These are phyloP conservation scores for Colletotrichum nymphaeae DNA, from an alignment of 2,329 filamentous ascomycete genomes.

Conservation along the genomic window DNA sequence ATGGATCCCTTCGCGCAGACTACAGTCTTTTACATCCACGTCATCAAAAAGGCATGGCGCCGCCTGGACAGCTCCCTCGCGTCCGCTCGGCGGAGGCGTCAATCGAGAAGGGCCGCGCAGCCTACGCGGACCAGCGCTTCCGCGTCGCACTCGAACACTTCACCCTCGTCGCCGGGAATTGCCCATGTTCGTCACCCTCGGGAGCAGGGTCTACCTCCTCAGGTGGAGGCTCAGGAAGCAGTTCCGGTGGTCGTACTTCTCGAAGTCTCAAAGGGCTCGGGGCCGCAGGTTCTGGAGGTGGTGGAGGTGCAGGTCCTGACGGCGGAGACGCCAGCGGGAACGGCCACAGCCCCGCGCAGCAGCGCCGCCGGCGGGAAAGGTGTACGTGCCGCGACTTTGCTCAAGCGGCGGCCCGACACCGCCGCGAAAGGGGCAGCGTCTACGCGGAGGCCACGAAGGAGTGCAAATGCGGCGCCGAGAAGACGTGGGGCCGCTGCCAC, in stretches of 20 bases:
- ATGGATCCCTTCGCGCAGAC: neutral
- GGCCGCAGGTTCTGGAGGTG: slow-evolving; percentile 40
- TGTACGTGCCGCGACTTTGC: slow-evolving; percentile 53
- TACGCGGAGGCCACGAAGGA: slow-evolving; percentile 55
- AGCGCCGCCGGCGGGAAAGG: slow-evolving; percentile 47
- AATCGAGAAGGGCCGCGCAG: slow-evolving; percentile 46
- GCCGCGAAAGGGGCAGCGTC: slow-evolving; percentile 47
- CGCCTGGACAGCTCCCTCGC: slow-evolving; percentile 19
- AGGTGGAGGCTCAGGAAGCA: neutral
- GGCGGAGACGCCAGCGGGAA: neutral
- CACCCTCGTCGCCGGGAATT: slow-evolving; percentile 40
- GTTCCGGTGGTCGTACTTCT: neutral
- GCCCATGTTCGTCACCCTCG: slow-evolving; percentile 20
- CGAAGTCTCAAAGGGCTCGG: neutral
- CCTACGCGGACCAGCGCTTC: slow-evolving; percentile 48
- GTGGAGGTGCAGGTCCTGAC: neutral
- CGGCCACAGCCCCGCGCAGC: slow-evolving; percentile 14
- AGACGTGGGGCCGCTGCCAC: slow-evolving; percentile 52
- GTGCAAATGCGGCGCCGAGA: slow-evolving; percentile 50
- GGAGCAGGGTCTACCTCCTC: neutral
- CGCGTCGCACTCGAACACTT: slow-evolving; percentile 50
- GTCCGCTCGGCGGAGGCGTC: slow-evolving; percentile 41
- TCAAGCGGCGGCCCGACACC: slow-evolving; percentile 43
- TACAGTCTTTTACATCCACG: neutral
- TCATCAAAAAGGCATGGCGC: slow-evolving; percentile 1